phyloP scores from a whole-genome alignment of 352 stramenopile genomes.

The Pythium phragmiticola region DNA sequence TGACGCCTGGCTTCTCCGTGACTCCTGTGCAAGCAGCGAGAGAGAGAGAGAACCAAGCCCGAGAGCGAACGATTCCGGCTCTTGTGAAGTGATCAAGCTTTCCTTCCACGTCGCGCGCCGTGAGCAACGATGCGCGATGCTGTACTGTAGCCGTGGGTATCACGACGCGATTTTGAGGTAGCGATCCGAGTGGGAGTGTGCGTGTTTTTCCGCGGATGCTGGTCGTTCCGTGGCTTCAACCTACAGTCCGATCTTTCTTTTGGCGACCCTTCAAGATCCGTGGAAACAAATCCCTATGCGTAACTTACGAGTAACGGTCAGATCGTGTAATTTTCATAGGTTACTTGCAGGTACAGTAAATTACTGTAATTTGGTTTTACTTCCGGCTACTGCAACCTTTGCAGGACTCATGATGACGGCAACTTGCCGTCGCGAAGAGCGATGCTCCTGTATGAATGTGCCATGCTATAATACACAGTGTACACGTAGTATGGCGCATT shows the following conservation, averaged over 20 bases:
- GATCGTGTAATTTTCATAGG: neutral
- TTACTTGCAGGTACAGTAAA: neutral
- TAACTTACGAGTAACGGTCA: conserved; percentile 2
- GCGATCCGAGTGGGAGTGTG: too few species aligned
- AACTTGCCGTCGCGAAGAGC: neutral
- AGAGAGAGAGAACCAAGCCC: too few species aligned
- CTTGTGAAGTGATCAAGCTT: too few species aligned
- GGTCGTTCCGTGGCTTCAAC: neutral
- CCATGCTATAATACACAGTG: too few species aligned
- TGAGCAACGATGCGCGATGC: too few species aligned
- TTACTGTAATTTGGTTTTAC: too few species aligned
- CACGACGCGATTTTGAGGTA: too few species aligned
- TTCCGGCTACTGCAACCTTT: neutral
- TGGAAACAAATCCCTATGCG: conserved; percentile 5
- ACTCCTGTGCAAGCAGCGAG: neutral
- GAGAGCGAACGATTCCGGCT: too few species aligned
- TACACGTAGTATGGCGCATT: too few species aligned
- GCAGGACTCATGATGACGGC: neutral
- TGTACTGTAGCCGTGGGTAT: too few species aligned
- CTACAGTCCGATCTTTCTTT: conserved; percentile 4
- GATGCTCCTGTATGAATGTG: neutral
- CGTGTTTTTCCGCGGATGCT: conserved; percentile 2
- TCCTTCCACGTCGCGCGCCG: too few species aligned
- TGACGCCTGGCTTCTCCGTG: conserved; percentile 1
- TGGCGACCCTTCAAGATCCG: conserved; percentile 25